Conservation (phyloP, 257 asterid species). For the Solanum medicagineum region DNA sequence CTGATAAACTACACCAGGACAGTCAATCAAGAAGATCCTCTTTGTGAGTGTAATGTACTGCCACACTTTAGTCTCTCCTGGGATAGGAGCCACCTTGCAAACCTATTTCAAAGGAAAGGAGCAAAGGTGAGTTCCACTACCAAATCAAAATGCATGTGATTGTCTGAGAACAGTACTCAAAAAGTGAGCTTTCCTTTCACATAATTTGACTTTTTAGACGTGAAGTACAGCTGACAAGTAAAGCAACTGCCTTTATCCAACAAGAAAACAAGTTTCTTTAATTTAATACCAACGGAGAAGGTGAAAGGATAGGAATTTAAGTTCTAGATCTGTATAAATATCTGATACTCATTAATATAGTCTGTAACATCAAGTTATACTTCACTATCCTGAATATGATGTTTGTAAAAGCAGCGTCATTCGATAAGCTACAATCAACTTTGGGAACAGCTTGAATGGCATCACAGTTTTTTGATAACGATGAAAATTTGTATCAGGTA, state of each 20-base stretch:
- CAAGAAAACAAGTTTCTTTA: neutral
- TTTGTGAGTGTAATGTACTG: conserved; percentile 91
- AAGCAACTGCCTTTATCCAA: neutral
- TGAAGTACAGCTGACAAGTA: neutral
- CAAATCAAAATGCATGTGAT: neutral
- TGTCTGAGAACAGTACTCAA: neutral
- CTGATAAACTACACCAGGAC: conserved; percentile 96
- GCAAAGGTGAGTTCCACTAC: neutral
- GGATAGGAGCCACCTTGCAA: conserved; percentile 97
- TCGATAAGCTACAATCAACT: neutral
- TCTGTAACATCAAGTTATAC: neutral
- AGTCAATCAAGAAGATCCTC: conserved; percentile 81
- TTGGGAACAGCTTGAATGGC: neutral
- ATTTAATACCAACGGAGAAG: neutral
- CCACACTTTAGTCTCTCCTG: conserved; percentile 99
- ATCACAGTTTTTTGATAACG: neutral
- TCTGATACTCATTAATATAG: neutral
- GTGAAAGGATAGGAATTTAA: neutral
- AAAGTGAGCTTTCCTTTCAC: neutral
- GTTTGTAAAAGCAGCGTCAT: neutral
- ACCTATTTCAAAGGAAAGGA: conserved; percentile 27
- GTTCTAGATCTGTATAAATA: neutral
- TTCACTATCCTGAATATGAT: neutral
- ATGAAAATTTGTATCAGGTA: neutral
- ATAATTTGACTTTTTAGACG: neutral